Evolutionary conservation across 225 moss, liverwort and hornwort genomes (phyloP).

Genomic region (Polytrichum formosum): DNA sequence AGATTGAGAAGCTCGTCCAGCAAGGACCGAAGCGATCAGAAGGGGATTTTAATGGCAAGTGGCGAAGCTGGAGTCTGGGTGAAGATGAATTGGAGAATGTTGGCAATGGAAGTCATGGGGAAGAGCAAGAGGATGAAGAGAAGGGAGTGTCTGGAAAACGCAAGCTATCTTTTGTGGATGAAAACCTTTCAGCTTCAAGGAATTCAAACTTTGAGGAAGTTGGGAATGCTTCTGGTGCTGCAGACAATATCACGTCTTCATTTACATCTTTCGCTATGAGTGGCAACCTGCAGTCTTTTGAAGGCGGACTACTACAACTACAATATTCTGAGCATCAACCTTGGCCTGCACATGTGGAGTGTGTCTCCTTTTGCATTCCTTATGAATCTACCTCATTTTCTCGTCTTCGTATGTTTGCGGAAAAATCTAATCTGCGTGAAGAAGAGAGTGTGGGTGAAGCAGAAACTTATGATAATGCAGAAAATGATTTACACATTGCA

Average conservation of each 20-base stretch:
- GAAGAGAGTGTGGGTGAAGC: conserved; percentile 4
- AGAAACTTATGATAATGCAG: conserved; percentile 23
- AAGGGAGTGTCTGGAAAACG: conserved; percentile 35
- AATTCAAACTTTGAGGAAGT: conserved; percentile 13
- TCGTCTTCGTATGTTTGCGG: conserved; percentile 26
- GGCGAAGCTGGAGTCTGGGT: conserved; percentile 49
- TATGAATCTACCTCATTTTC: conserved; percentile 34
- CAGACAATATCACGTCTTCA: background rate
- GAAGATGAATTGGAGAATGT: conserved; percentile 1
- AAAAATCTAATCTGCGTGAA: conserved; percentile 13
- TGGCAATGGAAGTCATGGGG: background rate
- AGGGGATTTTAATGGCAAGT: conserved; percentile 26
- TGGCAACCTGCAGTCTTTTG: conserved; percentile 39
- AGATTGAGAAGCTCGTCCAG: background rate
- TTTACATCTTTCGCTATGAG: conserved; percentile 40
- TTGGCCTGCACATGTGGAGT: conserved; percentile 53
- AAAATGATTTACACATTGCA: conserved; percentile 31
- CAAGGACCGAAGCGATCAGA: conserved; percentile 1
- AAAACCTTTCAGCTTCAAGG: conserved; percentile 25
- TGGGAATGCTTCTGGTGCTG: conserved; percentile 18
- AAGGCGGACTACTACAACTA: too few relatives aligned
- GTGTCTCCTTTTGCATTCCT: conserved; percentile 52
- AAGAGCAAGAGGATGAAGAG: conserved; percentile 14
- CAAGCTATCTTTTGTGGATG: conserved; percentile 46
- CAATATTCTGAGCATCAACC: conserved; percentile 30